Conservation (phyloP, 129 eudicot species). For the Chrysanthemum lavandulifolium region DNA sequence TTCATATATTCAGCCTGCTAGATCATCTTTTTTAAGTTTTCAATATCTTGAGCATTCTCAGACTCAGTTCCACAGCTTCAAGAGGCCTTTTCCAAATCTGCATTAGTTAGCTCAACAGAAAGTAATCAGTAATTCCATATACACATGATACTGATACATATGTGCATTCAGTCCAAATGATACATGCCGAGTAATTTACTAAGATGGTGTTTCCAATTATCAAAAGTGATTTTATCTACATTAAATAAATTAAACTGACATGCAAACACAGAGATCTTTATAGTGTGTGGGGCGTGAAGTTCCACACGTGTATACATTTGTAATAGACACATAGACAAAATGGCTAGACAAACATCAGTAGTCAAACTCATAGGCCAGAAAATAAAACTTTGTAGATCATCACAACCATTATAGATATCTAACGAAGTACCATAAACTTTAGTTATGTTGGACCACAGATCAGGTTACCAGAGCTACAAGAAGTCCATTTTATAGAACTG, state of each 20-base stretch:
- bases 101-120: conserved; percentile 9
- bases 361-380: too few relatives aligned
- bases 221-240: neutral
- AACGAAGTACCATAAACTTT: too few relatives aligned
- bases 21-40: conserved; percentile 9
- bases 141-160: neutral
- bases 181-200: neutral
- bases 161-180: too few relatives aligned
- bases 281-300: neutral
- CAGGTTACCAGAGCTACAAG: too few relatives aligned
- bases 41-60: neutral
- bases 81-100: conserved; percentile 30
- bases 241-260: neutral
- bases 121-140: neutral
- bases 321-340: neutral
- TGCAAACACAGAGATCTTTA: neutral
- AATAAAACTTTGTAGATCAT: too few relatives aligned
- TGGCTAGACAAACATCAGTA: too few relatives aligned
- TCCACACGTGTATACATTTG: neutral
- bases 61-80: conserved; percentile 6
- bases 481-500: too few relatives aligned
- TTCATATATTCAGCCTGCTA: neutral
- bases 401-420: too few relatives aligned
- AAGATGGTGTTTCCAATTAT: neutral
- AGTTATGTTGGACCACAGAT: too few relatives aligned